Base-by-base conservation (phyloP, 805 yeast genomes). In the Barnettozyma vustinii region DNA sequence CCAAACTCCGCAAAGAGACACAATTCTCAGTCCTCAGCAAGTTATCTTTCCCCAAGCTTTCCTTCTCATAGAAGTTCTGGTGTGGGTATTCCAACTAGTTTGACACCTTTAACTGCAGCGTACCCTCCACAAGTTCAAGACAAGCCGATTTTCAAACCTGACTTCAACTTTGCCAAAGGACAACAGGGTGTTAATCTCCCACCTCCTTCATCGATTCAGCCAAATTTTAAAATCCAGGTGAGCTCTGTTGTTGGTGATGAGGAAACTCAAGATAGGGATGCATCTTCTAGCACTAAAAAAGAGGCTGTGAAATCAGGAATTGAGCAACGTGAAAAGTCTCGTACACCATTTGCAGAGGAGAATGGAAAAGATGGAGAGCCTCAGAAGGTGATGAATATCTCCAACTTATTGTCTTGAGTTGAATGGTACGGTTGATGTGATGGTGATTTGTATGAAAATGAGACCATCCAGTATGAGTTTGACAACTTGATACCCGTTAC, bases 1-100 rank as follows among this genome's bases (percentile, higher is more conserved):
- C 74, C 75, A 6, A 70, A 67, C 16, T n/a, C 27, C 4, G 30
- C 52, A 18, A 43, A 56, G 40, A 52, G 61, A 45, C 58, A 54
- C 4, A 54, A 51, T 37, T 58, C 62, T 3, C 52, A 50, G 21
- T 35, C 53, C 5, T 55, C 60, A 1, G 49, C 54, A 2, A 42
- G 52, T 5, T 57, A 54, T 25, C 37, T 56, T 21, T 56, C 60
- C 4, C 59, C 62, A 43, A 53, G 41, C 16, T 52, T 65, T 51
- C 45, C 60, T 9, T 35, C 58, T 8, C 61, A 58, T 32, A 50
- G 62, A 41, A 53, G 56, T 1, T 56, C 63, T 2, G 46, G 42
- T 6, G 42, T 53, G 4, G 58, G 57, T n/a, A 35, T 54, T 44
- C 49, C 62, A 21, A 45, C 67, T 40, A 41, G 56, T 26, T 44